phyloP scores from a whole-genome alignment of 2,329 filamentous ascomycete genomes.

The Bipolaris cookei region DNA sequence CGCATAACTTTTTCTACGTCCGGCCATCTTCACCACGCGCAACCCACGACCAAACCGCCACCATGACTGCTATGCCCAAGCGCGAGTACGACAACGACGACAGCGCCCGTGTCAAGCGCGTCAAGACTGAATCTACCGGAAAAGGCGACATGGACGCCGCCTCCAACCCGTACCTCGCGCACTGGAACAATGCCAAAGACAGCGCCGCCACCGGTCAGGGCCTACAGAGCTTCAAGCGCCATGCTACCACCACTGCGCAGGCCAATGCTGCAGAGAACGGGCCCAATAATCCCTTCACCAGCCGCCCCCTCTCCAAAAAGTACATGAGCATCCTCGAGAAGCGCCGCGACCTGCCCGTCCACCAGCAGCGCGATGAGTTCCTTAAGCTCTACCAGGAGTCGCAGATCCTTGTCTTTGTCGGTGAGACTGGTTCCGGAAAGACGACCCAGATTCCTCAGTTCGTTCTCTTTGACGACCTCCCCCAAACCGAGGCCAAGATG shows the following conservation, averaged over 20 bases:
- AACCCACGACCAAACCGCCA: conserved; percentile 2
- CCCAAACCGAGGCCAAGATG: conserved; percentile 83
- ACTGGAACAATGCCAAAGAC: conserved; percentile 70
- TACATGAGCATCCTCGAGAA: conserved; percentile 91
- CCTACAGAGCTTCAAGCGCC: conserved; percentile 73
- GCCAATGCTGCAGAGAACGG: conserved; percentile 78
- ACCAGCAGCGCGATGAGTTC: conserved; percentile 93
- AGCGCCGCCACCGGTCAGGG: conserved; percentile 41
- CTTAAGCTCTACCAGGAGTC: conserved; percentile 89
- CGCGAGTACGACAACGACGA: conserved; percentile 58
- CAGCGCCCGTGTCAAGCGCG: conserved; percentile 60
- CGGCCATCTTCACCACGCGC: conserved; percentile 11
- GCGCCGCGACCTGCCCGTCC: conserved; percentile 84
- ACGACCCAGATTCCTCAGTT: conserved; percentile 99
- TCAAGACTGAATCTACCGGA: conserved; percentile 46
- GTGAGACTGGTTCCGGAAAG: conserved; percentile 99
- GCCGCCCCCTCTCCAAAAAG: conserved; percentile 73
- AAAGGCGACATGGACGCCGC: conserved; percentile 56
- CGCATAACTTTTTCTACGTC: conserved; percentile 31
- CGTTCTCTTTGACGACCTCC: conserved; percentile 94
- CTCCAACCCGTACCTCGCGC: conserved; percentile 88
- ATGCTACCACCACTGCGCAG: conserved; percentile 78
- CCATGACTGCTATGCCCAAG: conserved; percentile 58
- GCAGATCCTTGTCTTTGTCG: conserved; percentile 97
- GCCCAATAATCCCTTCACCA: conserved; percentile 85